Percentiles rank a stretch among this genome's conserved stretches.
Conservation (phyloP, 768 basidiomycete species). For the Suillus subluteus region DNA sequence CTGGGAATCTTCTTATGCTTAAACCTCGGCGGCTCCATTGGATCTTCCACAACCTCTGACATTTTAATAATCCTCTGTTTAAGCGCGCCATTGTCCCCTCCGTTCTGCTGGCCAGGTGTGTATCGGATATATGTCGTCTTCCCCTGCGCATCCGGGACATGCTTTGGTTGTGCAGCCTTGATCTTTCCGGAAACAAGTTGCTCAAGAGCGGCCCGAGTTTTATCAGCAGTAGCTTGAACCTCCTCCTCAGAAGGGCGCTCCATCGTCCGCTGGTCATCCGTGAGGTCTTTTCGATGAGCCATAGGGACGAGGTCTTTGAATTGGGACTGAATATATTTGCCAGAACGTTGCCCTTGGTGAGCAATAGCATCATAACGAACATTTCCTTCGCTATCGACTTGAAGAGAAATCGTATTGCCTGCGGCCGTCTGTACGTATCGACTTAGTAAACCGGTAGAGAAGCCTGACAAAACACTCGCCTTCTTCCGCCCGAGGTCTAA, state of each 20-base stretch:
- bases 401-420: constrained; percentile 94
- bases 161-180: constrained; percentile 97
- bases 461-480: constrained; percentile 45
- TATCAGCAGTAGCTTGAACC: constrained; percentile 87
- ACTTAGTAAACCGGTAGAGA: background rate
- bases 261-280: constrained; percentile 73
- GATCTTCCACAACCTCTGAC: constrained; percentile 97
- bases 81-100: constrained; percentile 54
- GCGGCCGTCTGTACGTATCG: constrained; percentile 65
- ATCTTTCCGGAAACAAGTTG: constrained; percentile 95
- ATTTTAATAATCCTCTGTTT: constrained; percentile 99
- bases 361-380: constrained; percentile 98
- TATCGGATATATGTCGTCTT: constrained; percentile 93
- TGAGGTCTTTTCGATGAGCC: constrained; percentile 84
- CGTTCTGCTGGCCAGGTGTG: constrained; percentile 89
- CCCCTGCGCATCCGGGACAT: constrained; percentile 83
- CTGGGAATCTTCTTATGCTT: constrained; percentile 99
- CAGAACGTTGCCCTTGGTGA: constrained; percentile 88
- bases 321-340: constrained; percentile 88
- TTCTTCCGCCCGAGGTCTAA: constrained; percentile 95
- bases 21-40: constrained; percentile 94
- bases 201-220: constrained; percentile 89
- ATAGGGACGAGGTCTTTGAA: constrained; percentile 98
- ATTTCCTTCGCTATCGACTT: constrained; percentile 95
- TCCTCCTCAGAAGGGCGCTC: constrained; percentile 95